Base-by-base conservation (phyloP, 2,329 filamentous ascomycete species). In the Ophiostoma triangulosporum region DNA sequence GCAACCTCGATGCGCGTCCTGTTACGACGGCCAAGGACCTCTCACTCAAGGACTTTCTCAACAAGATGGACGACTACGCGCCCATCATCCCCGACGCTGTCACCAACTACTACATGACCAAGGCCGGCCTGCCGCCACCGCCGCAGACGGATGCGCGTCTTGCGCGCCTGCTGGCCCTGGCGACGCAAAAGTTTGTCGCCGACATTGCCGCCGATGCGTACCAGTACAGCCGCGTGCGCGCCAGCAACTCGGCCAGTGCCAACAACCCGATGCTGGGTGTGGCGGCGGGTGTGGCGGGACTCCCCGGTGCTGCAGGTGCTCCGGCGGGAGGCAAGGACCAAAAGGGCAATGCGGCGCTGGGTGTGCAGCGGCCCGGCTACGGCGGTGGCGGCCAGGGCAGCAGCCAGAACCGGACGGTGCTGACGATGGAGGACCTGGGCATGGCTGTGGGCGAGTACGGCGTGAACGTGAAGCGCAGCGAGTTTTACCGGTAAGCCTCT, bases 361-460 rank as follows among this genome's bases (percentile, higher is more conserved):
- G 83, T 3, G 84, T 86, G 57, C 85, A 90, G 70, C 73, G 87
- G 50, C 80, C 86, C 24, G 87, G 87, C 0, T 91, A 83, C 64
- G 88, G 88, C 15, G 93, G 91, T 58, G 91, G 91, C 61, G 90
- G 90, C 0, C 87, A 89, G 63, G 89, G 90, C 27, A 87, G 88
- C 1, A 86, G 83, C 53, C 88, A 94, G 71, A 95, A 94, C 59
- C 78, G 89, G 58, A 96, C 93, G 17, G 91, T 98, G 53, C 74
- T 98, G 57, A 97, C 93, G 1, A 97, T 98, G 93, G 93, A 98
- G 70, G 93, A 98, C 67, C 69, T 98, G 62, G 93, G 93, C 15
- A 97, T 97, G 89, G 93, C 93, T 1, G 91, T 97, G 29, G 87
- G 87, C 31, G 93, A 98, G 73, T 98, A 97, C 66, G 93, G 93